Percentiles rank a stretch among this genome's conserved stretches.
phyloP scores from a whole-genome alignment of 306 rosid species.

The Ormosia emarginata region DNA sequence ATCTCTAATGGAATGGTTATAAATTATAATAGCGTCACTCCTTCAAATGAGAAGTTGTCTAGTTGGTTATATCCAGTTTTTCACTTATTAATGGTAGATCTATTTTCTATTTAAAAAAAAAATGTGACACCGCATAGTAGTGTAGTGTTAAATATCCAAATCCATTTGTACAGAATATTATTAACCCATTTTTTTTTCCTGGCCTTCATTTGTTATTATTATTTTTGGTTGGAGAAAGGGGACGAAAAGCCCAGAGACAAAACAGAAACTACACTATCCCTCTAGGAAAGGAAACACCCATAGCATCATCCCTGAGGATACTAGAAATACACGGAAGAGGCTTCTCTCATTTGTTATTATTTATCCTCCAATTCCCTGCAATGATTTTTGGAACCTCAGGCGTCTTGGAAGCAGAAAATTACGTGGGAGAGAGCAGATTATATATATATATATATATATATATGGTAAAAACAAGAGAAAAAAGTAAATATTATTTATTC shows the following conservation, averaged over 20 bases:
- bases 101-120: background rate
- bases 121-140: background rate
- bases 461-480: background rate
- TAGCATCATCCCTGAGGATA: too few species aligned
- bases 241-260: too few species aligned
- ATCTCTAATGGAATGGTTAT: background rate
- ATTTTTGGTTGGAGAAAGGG: too few species aligned
- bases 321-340: too few species aligned
- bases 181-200: too few species aligned
- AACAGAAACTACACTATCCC: too few species aligned
- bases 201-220: too few species aligned
- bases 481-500: conserved; percentile 40
- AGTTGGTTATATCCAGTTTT: background rate
- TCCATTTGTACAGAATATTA: background rate
- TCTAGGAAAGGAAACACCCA: too few species aligned
- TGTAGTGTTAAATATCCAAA: background rate
- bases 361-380: too few species aligned
- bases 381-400: too few species aligned
- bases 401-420: too few species aligned
- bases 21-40: background rate
- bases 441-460: background rate
- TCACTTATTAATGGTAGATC: background rate
- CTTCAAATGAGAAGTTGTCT: background rate
- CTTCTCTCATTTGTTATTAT: too few species aligned
- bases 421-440: background rate